Conservation (phyloP, 1,284 basidiomycete species). For the Rhodotorula sp. region DNA sequence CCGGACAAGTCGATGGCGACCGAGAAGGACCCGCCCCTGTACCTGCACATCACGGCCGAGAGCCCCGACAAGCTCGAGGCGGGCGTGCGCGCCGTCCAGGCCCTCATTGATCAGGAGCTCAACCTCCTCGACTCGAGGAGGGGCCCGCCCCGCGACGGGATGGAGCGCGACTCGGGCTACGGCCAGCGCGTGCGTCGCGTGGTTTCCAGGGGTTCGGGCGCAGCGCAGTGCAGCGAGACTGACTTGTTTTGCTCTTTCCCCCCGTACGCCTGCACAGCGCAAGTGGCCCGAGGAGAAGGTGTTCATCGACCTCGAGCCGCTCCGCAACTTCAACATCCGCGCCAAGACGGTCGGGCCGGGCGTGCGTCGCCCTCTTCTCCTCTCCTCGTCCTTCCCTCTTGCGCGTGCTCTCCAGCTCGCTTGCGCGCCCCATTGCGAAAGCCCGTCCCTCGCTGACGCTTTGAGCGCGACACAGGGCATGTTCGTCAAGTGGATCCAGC, state of each 20-base stretch:
- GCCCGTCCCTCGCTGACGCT: too few relatives aligned
- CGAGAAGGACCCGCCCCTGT: conserved; percentile 89
- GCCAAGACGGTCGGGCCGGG: conserved; percentile 96
- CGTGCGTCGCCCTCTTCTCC: conserved; percentile 56
- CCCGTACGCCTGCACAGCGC: too few relatives aligned
- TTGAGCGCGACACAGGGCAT: conserved; percentile 79
- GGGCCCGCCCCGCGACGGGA: not conserved
- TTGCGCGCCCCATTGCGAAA: not conserved
- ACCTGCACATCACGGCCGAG: conserved; percentile 87
- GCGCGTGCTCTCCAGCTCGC: not conserved
- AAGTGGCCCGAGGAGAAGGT: conserved; percentile 97
- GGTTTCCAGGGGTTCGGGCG: too few relatives aligned
- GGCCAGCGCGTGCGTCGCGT: conserved; percentile 19
- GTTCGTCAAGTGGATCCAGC: conserved; percentile 98
- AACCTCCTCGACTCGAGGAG: conserved; percentile 64
- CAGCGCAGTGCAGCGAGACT: not conserved
- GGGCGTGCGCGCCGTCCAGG: conserved; percentile 75
- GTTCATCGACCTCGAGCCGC: conserved; percentile 78
- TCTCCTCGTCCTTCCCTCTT: not conserved
- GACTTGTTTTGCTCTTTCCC: not conserved
- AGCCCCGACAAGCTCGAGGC: conserved; percentile 75
- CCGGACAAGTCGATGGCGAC: conserved; percentile 85
- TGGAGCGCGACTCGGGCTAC: conserved; percentile 14
- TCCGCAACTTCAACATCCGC: conserved; percentile 95
- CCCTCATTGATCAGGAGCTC: conserved; percentile 79